A percentile compares a stretch with the other conserved stretches of the same genome.
Conservation (phyloP, 2,329 filamentous ascomycete species). For the Arthrobotrys pseudoclavata region DNA sequence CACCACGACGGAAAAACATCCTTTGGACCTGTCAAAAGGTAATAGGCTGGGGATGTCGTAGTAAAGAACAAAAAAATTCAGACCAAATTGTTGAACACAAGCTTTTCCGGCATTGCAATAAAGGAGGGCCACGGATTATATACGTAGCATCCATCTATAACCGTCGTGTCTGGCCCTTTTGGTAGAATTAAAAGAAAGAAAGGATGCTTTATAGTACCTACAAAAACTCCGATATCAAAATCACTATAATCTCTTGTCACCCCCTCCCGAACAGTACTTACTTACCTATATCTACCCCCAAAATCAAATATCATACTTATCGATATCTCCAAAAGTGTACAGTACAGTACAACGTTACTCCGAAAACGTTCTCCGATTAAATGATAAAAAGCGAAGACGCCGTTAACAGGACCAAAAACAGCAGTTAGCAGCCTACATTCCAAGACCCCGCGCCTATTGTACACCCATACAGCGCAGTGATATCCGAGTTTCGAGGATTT, state of each 20-base stretch:
- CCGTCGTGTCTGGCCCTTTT: conserved; percentile 37
- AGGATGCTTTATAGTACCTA: background rate
- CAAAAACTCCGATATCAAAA: conserved; percentile 16
- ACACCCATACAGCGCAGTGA: conserved; percentile 13
- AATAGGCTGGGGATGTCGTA: conserved; percentile 3
- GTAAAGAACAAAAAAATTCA: conserved; percentile 14
- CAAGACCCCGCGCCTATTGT: conserved; percentile 53
- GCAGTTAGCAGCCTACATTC: conserved; percentile 21
- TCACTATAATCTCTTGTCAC: background rate
- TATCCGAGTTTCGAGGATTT: conserved; percentile 3
- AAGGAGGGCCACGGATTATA: conserved; percentile 41
- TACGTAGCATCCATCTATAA: conserved; percentile 51
- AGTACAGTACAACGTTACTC: conserved; percentile 53
- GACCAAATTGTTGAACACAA: conserved; percentile 56
- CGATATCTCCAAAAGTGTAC: conserved; percentile 9
- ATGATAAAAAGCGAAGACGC: conserved; percentile 50
- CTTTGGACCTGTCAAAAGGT: conserved; percentile 52
- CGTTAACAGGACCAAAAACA: conserved; percentile 34
- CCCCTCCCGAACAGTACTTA: conserved; percentile 7
- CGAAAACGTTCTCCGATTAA: conserved; percentile 24
- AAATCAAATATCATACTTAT: background rate
- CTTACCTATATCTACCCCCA: background rate
- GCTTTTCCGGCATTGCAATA: conserved; percentile 54
- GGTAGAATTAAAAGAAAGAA: background rate
- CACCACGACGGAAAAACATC: conserved; percentile 35